Base-by-base conservation (phyloP, 331 rosid species). In the Dryas integrifolia region DNA sequence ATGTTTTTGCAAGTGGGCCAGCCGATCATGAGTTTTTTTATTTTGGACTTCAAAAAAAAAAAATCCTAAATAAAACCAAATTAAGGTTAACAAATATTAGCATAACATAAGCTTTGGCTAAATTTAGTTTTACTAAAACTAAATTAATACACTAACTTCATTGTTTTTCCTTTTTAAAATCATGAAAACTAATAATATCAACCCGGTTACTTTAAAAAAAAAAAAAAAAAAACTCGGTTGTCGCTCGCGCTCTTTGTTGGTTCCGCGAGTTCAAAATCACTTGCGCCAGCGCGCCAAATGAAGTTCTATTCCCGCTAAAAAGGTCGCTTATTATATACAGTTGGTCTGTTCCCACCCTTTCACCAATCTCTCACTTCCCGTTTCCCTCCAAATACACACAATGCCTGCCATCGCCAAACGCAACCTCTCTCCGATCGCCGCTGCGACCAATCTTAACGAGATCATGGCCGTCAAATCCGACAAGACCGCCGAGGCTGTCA, bases 361-460 rank as follows among this genome's bases (percentile, higher is more conserved):
- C 58, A 8, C 47, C 53, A 13, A 48, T 3, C 15, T 14, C 43
- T 45, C 44, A 16, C 58, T 35, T 13, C 63, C 3, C 7, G 0
- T 5, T 11, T 60, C 56, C 30, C n/a, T n/a, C 67, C 72, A 30
- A 71, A 15, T 21, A 55, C 58, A 56, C 38, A 55, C 58, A 56
- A 92, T 90, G 96, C 89, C 95, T 0, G 52, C 86, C 75, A 74
- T 85, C 4, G 72, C 88, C 24, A 58, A 70, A 4, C 26, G 58
- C 56, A 21, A 3, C 71, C 57, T 26, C 30, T 26, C 30, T 26
- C 30, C 21, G 46, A 43, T 0, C 53, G 50, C 65, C 30, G 13
- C 40, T 59, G 13, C 7, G 21, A 41, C 35, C 35, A 9, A 50
- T 6, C 2, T 11, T 26, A 1, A 6, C 47, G 47, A 6, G 9